phyloP scores from a whole-genome alignment of 2,329 filamentous ascomycete species.

The Penicillium sp. region DNA sequence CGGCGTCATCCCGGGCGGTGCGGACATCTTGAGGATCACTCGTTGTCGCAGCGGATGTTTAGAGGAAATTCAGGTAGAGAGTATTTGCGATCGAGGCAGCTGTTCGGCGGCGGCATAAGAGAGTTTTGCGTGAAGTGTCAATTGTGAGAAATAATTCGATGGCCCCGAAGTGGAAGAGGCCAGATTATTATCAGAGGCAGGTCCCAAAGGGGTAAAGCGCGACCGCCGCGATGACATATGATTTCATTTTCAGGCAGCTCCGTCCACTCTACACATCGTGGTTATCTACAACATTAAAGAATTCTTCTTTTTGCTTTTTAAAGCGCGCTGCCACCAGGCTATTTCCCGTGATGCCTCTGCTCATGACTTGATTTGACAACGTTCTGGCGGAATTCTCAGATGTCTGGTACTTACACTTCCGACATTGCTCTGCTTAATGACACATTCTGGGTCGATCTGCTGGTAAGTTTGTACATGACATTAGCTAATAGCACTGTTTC shows the following conservation, averaged over 20 bases:
- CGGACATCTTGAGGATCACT: slow-evolving; percentile 29
- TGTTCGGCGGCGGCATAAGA: background rate
- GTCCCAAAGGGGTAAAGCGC: slow-evolving; percentile 11
- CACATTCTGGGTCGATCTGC: slow-evolving; percentile 13
- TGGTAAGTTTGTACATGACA: background rate
- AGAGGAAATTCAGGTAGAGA: background rate
- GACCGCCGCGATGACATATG: background rate
- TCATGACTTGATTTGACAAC: background rate
- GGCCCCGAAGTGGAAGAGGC: slow-evolving; percentile 13
- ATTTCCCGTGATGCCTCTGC: background rate
- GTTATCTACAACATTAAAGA: background rate
- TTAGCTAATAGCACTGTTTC: background rate
- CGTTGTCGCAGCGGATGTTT: background rate
- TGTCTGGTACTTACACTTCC: slow-evolving; percentile 13
- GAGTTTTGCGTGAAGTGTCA: background rate
- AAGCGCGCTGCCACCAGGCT: background rate
- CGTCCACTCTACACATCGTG: background rate
- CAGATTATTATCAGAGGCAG: slow-evolving; percentile 10
- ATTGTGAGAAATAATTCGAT: slow-evolving; percentile 1
- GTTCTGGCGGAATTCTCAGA: background rate
- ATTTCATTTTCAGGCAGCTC: background rate
- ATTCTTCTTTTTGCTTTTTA: background rate
- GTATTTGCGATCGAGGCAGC: background rate
- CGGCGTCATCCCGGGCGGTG: slow-evolving; percentile 57
- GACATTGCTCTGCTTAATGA: slow-evolving; percentile 12